Evolutionary conservation across 345 rosid genomes (phyloP), one percentile per base, ranked within the genome.

Genomic region (Populus alba): DNA sequence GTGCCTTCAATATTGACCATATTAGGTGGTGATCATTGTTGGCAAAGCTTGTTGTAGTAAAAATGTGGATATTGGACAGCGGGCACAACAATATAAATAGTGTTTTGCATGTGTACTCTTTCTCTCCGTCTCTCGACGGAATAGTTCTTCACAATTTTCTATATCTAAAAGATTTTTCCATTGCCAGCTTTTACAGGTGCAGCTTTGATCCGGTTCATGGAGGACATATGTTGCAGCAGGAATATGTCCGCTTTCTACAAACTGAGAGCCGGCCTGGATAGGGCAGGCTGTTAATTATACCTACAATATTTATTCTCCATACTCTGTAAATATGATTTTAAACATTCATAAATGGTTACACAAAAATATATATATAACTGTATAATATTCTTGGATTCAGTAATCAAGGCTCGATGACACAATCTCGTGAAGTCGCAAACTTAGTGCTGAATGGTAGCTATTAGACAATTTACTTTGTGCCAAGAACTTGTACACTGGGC

Each of bases 191-290:
- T 78, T 88, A 88, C 78, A 88, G 91, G 81, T 89, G 91, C 87
- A 85, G 86, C 57, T 91, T 91, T 41, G 91, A 91, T 84, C 91
- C 90, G 3, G 80, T 82, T 39, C 78, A 88, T 39, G 92, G 92
- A 47, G 91, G 95, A 62, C 84, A 87, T 79, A 88, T 91, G 92
- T 62, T 77, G 78, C 93, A 87, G 88, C 89, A 51, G 82, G 95
- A 91, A 77, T 89, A 88, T 70, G 85, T 83, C 41, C 84, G 87
- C 66, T 88, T 88, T 82, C 79, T 91, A 77, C 84, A 82, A 80
- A 80, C 86, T 2, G 85, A 77, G 59, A 77, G 75, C 70, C 49
- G 75, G 53, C 85, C 85, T 7, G 78, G 79, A 77, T 87, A 83
- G 80, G 2, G 86, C 75, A 38, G 73, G 11, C 23, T 16, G 29